A percentile compares a stretch with the other conserved stretches of the same genome.
These are phyloP conservation scores for Hymenoscyphus infarciens DNA, from an alignment of 2,329 filamentous ascomycete species.

Conservation along the genomic window DNA sequence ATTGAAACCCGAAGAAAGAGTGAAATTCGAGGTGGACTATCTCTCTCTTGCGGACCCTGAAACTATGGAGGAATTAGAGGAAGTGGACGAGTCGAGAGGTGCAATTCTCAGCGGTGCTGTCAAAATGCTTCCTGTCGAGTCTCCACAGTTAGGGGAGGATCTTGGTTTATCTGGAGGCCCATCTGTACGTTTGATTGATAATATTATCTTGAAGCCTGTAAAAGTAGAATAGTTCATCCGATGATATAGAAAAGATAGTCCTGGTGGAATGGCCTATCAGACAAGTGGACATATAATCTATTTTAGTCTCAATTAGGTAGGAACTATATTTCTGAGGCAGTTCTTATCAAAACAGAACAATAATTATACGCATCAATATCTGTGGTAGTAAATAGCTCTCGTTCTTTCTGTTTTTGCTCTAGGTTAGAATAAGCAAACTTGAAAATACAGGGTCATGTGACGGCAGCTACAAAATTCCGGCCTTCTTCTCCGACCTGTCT, in stretches of 20 bases:
- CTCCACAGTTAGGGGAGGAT: slow-evolving; percentile 66
- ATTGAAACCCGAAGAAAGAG: slow-evolving; percentile 56
- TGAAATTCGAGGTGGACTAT: slow-evolving; percentile 82
- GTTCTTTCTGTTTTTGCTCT: too few relatives aligned
- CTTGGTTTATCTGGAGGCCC: slow-evolving; percentile 70
- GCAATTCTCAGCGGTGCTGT: slow-evolving; percentile 87
- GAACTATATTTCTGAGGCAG: too few relatives aligned
- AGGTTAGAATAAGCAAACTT: too few relatives aligned
- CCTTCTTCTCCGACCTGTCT: too few relatives aligned
- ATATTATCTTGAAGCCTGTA: slow-evolving; percentile 65
- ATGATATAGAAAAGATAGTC: background rate
- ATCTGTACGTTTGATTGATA: slow-evolving; percentile 86
- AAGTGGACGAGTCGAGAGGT: slow-evolving; percentile 65
- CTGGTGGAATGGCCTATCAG: background rate
- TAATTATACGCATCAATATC: too few relatives aligned
- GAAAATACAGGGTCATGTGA: too few relatives aligned
- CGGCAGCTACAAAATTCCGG: too few relatives aligned
- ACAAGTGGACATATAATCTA: background rate
- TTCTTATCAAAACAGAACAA: too few relatives aligned
- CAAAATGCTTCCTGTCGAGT: slow-evolving; percentile 81
- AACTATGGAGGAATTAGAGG: slow-evolving; percentile 72
- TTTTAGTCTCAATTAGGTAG: background rate
- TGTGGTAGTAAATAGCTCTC: too few relatives aligned
- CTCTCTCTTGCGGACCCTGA: slow-evolving; percentile 85
- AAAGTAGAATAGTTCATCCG: slow-evolving; percentile 13